Conservation (phyloP, 805 yeast genomes). For the Metschnikowia gelsemii region DNA sequence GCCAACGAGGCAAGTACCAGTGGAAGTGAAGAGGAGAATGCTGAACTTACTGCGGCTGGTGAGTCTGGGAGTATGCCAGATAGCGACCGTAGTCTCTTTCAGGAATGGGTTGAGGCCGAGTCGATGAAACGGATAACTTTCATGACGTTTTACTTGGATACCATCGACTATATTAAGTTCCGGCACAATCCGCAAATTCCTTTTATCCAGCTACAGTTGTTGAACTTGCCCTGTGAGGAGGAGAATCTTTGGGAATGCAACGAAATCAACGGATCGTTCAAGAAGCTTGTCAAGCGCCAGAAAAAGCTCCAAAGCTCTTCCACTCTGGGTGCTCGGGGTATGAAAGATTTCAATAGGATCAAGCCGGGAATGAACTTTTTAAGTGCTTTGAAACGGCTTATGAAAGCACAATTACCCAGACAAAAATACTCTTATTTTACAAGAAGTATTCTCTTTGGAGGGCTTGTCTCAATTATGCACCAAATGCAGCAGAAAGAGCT, state of each 20-base stretch:
- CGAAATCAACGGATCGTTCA: conserved; percentile 41
- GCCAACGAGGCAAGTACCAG: conserved; percentile 29
- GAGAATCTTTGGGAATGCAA: conserved; percentile 39
- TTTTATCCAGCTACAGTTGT: conserved; percentile 39
- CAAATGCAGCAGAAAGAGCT: conserved; percentile 73
- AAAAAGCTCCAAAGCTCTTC: conserved; percentile 20
- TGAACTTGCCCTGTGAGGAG: conserved; percentile 44
- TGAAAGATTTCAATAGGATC: conserved; percentile 8
- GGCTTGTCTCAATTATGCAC: conserved; percentile 62
- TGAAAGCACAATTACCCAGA: conserved; percentile 16
- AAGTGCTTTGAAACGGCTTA: conserved; percentile 17
- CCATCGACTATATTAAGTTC: conserved; percentile 72
- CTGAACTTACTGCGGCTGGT: conserved; percentile 12
- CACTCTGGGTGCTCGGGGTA: conserved; percentile 7
- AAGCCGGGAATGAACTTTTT: conserved; percentile 20
- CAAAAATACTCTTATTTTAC: conserved; percentile 49
- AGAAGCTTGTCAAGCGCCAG: conserved; percentile 38
- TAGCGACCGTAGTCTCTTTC: conserved; percentile 40
- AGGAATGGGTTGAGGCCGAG: conserved; percentile 79
- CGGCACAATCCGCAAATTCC: conserved; percentile 60
- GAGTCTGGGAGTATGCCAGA: conserved; percentile 15
- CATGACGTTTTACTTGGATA: conserved; percentile 80
- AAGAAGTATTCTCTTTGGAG: conserved; percentile 63
- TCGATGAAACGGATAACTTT: conserved; percentile 74
- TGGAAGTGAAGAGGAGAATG: conserved; percentile 35